A percentile compares a stretch with the other conserved stretches of the same genome.
Conservation (phyloP, 306 rosid genomes). For the Medicago lupulina region DNA sequence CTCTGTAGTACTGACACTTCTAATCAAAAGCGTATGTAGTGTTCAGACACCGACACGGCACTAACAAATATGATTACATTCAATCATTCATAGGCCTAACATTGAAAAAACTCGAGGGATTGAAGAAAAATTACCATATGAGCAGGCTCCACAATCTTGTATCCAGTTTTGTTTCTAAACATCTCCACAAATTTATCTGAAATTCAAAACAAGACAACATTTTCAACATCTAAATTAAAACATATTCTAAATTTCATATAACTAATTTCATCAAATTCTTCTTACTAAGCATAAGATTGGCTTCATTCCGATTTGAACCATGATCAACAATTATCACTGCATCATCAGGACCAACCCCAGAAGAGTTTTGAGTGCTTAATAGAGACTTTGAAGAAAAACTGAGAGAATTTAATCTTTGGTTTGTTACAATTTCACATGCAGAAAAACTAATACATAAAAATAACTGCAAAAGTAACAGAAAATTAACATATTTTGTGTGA, state of each 20-base stretch:
- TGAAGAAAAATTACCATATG: constrained; percentile 69
- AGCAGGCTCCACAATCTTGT: constrained; percentile 87
- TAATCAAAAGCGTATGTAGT: too few relatives aligned
- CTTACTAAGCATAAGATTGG: constrained; percentile 91
- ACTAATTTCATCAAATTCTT: neutral
- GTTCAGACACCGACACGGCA: neutral
- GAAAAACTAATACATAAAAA: constrained; percentile 41
- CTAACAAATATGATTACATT: too few relatives aligned
- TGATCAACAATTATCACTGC: constrained; percentile 89
- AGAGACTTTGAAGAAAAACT: neutral
- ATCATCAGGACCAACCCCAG: constrained; percentile 59
- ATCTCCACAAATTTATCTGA: constrained; percentile 87
- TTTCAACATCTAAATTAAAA: constrained; percentile 24
- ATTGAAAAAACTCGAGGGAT: neutral
- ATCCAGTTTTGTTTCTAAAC: constrained; percentile 81
- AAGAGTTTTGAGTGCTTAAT: neutral
- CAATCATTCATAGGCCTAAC: neutral
- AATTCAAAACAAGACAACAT: constrained; percentile 36
- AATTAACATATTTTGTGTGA: too few relatives aligned
- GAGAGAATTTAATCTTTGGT: constrained; percentile 42
- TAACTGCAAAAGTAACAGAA: too few relatives aligned
- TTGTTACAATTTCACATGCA: constrained; percentile 43
- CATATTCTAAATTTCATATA: constrained; percentile 26
- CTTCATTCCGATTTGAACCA: constrained; percentile 88
- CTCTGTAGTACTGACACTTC: neutral